These are phyloP conservation scores for Cucumis hystrix DNA, from an alignment of 306 rosid species.

Conservation along the genomic window DNA sequence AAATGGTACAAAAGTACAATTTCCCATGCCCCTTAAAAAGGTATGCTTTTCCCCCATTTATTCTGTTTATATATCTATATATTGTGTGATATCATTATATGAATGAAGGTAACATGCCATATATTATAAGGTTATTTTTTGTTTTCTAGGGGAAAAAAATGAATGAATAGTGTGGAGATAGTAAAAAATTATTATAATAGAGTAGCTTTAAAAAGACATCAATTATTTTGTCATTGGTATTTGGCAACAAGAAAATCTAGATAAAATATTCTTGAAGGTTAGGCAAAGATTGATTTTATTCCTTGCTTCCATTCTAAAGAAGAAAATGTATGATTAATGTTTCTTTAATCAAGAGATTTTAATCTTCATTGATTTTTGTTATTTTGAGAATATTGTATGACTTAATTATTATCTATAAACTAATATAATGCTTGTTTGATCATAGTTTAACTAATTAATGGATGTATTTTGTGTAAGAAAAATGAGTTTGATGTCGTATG, in stretches of 20 bases:
- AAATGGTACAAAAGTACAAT: not conserved
- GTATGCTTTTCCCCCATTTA: not conserved
- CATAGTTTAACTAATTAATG: no score
- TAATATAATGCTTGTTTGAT: no score
- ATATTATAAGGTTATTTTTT: not conserved
- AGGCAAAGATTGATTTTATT: slow-evolving; percentile 5
- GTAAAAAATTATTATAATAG: not conserved
- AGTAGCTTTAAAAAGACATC: not conserved
- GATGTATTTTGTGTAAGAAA: no score
- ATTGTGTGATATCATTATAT: not conserved
- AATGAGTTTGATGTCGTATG: no score
- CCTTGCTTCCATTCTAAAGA: slow-evolving; percentile 4
- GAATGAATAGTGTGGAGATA: not conserved
- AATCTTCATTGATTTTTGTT: not conserved
- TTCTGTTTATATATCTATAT: not conserved
- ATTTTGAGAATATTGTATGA: not conserved
- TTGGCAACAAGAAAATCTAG: not conserved
- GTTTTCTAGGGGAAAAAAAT: not conserved
- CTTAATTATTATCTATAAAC: no score
- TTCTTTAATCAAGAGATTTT: not conserved
- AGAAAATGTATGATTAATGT: not conserved
- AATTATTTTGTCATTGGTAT: not conserved
- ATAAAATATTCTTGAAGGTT: not conserved
- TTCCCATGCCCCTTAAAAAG: not conserved
- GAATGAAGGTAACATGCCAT: slow-evolving; percentile 12